Evolutionary conservation across 1,284 basidiomycete genomes (phyloP).

Genomic region (Athelia psychrophila): DNA sequence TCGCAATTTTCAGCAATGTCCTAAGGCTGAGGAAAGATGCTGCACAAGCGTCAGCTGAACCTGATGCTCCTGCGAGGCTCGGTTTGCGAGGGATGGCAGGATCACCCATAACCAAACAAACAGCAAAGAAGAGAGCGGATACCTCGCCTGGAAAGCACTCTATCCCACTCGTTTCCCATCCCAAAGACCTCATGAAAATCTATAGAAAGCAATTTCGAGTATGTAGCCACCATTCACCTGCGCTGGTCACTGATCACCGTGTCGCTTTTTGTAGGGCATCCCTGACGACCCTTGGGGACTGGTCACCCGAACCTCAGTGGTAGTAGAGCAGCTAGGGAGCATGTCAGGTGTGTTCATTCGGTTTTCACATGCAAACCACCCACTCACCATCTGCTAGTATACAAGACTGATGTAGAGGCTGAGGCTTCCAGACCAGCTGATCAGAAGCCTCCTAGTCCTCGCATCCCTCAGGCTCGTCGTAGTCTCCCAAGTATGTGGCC

Average conservation of each 20-base stretch:
- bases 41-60: conserved; percentile 9
- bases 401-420: not conserved
- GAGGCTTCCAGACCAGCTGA: not conserved
- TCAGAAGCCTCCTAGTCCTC: not conserved
- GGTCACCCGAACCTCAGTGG: not conserved
- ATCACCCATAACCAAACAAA: not conserved
- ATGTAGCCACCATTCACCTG: not conserved
- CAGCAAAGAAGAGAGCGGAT: not conserved
- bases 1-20: conserved; percentile 35
- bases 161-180: not conserved
- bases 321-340: not conserved
- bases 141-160: not conserved
- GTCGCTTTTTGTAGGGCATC: not conserved
- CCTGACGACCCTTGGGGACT: not conserved
- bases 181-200: not conserved
- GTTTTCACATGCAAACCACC: not conserved
- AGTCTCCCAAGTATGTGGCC: not conserved
- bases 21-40: conserved; percentile 37
- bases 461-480: not conserved
- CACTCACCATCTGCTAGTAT: not conserved
- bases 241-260: no score
- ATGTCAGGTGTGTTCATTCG: not conserved
- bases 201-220: not conserved
- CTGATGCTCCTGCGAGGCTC: not conserved
- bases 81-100: not conserved